Conservation (phyloP, 1,284 basidiomycete genomes). For the Hymenochaete sp. region DNA sequence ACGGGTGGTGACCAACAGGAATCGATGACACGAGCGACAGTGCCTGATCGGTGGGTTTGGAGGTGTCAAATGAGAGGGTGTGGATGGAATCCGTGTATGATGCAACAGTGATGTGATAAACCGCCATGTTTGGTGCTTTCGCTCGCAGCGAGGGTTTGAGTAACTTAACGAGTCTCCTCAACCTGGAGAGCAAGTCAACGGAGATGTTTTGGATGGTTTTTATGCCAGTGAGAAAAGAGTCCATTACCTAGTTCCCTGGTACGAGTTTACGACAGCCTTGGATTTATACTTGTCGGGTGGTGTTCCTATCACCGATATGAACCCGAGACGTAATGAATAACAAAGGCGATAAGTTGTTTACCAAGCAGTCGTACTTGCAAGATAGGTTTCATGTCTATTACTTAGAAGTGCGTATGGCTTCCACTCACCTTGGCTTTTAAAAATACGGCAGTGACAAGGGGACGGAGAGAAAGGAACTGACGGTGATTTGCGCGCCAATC, state of each 20-base stretch:
- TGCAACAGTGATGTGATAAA: conserved; percentile 50
- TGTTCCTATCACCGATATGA: conserved; percentile 11
- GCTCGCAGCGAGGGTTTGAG: neutral
- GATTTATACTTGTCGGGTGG: conserved; percentile 3
- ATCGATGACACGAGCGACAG: conserved; percentile 38
- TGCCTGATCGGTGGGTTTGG: conserved; percentile 25
- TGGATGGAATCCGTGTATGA: conserved; percentile 56
- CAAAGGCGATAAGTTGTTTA: too few relatives aligned
- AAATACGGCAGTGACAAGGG: neutral
- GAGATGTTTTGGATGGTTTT: neutral
- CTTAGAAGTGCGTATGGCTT: neutral
- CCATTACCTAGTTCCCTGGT: neutral
- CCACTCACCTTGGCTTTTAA: neutral
- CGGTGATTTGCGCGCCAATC: neutral
- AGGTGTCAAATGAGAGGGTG: conserved; percentile 34
- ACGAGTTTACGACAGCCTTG: neutral
- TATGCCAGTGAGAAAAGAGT: neutral
- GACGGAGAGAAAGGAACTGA: neutral
- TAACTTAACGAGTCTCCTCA: neutral
- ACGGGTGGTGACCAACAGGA: conserved; percentile 53
- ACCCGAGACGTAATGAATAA: conserved; percentile 8
- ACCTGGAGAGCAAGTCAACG: conserved; percentile 1
- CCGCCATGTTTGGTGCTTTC: conserved; percentile 22
- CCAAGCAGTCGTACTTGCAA: neutral
- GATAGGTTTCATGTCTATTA: neutral